Conservation (phyloP, 441 rosid genomes). For the Erodium trifolium region DNA sequence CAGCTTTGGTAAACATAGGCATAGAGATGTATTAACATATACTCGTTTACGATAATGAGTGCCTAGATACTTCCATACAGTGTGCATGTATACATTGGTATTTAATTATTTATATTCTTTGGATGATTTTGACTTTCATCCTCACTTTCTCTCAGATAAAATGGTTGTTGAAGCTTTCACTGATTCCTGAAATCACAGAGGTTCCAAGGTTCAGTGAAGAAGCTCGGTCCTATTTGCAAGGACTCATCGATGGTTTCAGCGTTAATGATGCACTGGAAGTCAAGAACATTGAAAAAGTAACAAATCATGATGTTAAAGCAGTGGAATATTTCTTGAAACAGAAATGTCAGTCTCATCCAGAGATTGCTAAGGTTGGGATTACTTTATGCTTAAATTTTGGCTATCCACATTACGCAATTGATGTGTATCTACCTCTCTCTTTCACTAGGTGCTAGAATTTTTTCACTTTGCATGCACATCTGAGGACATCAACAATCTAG, state of each 20-base stretch:
- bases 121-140: not conserved
- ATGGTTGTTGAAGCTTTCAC: slow-evolving; percentile 84
- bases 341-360: slow-evolving; percentile 70
- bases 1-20: not conserved
- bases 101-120: not conserved
- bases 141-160: slow-evolving; percentile 43
- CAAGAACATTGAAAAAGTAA: slow-evolving; percentile 69
- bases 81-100: not conserved
- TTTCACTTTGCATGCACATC: slow-evolving; percentile 96
- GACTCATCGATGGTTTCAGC: slow-evolving; percentile 55
- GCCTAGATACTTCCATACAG: not conserved
- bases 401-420: not conserved
- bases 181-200: slow-evolving; percentile 60
- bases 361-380: slow-evolving; percentile 61
- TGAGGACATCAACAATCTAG: slow-evolving; percentile 91
- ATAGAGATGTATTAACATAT: not conserved
- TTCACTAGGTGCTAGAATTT: slow-evolving; percentile 72
- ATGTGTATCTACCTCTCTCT: not conserved
- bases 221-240: slow-evolving; percentile 52
- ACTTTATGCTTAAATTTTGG: not conserved
- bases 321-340: slow-evolving; percentile 89
- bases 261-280: slow-evolving; percentile 74
- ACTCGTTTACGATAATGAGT: too few relatives aligned
- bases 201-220: slow-evolving; percentile 71
- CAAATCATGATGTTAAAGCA: slow-evolving; percentile 95